These are phyloP conservation scores for Globisporangium abappressorium DNA, from an alignment of 352 stramenopile species.

Conservation along the genomic window DNA sequence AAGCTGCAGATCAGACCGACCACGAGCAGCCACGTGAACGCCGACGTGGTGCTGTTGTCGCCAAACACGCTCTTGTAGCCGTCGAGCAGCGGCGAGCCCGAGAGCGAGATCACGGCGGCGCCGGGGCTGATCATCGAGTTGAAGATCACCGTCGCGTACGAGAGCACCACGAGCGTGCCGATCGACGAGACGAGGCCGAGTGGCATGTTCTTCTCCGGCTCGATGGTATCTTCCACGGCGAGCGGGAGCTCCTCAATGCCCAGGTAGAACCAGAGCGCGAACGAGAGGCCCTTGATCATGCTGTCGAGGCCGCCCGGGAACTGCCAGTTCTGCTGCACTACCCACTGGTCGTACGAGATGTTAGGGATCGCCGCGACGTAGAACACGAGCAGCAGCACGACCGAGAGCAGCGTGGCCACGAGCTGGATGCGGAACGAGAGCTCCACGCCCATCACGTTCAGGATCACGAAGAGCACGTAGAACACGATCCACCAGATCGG, in stretches of 20 bases:
- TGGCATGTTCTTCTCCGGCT: conserved; percentile 60
- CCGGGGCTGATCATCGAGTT: conserved; percentile 66
- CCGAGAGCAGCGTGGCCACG: conserved; percentile 48
- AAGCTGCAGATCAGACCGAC: conserved; percentile 63
- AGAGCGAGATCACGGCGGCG: conserved; percentile 37
- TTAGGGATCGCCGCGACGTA: conserved; percentile 57
- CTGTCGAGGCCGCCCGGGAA: conserved; percentile 43
- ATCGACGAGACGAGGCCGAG: conserved; percentile 59
- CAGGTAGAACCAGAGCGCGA: conserved; percentile 71
- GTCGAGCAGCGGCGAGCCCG: conserved; percentile 45
- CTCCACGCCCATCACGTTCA: conserved; percentile 60
- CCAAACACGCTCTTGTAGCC: conserved; percentile 70
- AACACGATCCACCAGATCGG: conserved; percentile 61
- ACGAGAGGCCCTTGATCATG: conserved; percentile 54
- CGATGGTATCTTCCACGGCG: conserved; percentile 62
- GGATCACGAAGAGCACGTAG: conserved; percentile 55
- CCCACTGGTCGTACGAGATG: conserved; percentile 56
- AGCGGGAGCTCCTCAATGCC: conserved; percentile 68
- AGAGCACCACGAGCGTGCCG: conserved; percentile 39
- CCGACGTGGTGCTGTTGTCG: conserved; percentile 61
- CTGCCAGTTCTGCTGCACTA: conserved; percentile 40
- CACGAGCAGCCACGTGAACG: conserved; percentile 68
- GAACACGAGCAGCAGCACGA: conserved; percentile 61
- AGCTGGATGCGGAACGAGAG: conserved; percentile 68
- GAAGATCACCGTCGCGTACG: conserved; percentile 61